phyloP scores from a whole-genome alignment of 2,329 filamentous ascomycete species.

The Fusarium tupiense region DNA sequence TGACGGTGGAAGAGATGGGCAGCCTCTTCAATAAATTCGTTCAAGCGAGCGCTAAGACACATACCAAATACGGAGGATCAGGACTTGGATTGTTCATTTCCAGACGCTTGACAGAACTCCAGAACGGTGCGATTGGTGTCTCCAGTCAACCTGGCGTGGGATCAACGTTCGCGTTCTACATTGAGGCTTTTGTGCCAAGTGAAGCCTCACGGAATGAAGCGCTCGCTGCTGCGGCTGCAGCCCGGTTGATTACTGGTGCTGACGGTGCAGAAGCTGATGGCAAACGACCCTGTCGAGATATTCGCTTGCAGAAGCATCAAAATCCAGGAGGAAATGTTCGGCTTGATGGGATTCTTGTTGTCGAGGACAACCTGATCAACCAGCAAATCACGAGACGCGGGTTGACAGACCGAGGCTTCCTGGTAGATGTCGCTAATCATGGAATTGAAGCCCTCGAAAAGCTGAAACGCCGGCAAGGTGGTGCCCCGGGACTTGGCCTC shows the following conservation, averaged over 20 bases:
- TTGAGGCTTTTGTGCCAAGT: slow-evolving; percentile 64
- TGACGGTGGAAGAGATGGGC: slow-evolving; percentile 76
- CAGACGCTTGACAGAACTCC: slow-evolving; percentile 80
- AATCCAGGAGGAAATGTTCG: slow-evolving; percentile 43
- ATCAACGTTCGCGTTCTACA: slow-evolving; percentile 79
- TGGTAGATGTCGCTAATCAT: slow-evolving; percentile 65
- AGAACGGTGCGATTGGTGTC: slow-evolving; percentile 83
- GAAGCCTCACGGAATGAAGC: slow-evolving; percentile 54
- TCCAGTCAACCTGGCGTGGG: slow-evolving; percentile 74
- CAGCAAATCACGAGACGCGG: slow-evolving; percentile 65
- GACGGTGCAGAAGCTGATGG: slow-evolving; percentile 28
- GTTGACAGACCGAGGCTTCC: slow-evolving; percentile 60
- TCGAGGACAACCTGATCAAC: slow-evolving; percentile 71
- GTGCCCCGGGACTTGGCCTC: slow-evolving; percentile 30
- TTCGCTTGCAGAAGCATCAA: slow-evolving; percentile 37
- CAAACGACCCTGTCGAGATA: slow-evolving; percentile 36
- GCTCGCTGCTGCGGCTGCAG: slow-evolving; percentile 49
- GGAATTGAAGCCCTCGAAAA: slow-evolving; percentile 65
- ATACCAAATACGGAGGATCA: slow-evolving; percentile 81
- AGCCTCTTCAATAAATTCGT: slow-evolving; percentile 82
- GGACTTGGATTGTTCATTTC: slow-evolving; percentile 84
- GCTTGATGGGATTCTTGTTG: slow-evolving; percentile 60
- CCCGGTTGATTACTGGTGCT: slow-evolving; percentile 44
- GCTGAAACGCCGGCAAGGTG: slow-evolving; percentile 44
- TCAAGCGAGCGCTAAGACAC: slow-evolving; percentile 79